Evolutionary conservation across 345 rosid genomes (phyloP).

Genomic region (Dipteronia dyeriana): DNA sequence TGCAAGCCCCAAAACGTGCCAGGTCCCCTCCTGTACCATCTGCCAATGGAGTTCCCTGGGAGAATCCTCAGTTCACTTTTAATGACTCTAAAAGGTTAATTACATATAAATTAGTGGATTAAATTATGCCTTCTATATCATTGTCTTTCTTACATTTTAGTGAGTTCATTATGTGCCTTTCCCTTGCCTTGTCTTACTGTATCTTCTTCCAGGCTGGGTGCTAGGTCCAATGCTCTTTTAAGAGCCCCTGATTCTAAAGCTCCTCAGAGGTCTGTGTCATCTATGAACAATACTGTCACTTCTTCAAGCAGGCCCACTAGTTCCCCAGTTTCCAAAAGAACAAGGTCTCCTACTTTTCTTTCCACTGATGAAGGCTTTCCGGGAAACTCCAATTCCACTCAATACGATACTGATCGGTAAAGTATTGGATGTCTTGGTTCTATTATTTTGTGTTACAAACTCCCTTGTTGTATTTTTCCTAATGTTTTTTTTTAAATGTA

Average conservation of each 20-base stretch:
- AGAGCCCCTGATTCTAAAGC: constrained; percentile 30
- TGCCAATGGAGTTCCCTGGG: constrained; percentile 33
- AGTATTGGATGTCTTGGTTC: constrained; percentile 11
- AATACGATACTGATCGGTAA: constrained; percentile 72
- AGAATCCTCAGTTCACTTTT: constrained; percentile 33
- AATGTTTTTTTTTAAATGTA: constrained; percentile 9
- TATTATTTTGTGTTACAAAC: background rate
- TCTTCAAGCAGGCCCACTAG: constrained; percentile 27
- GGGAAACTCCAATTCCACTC: constrained; percentile 39
- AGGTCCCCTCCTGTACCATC: constrained; percentile 42
- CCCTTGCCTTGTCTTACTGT: constrained; percentile 38
- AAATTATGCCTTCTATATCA: background rate
- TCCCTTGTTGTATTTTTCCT: constrained; percentile 16
- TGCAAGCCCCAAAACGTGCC: constrained; percentile 44
- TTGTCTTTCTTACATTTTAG: constrained; percentile 7
- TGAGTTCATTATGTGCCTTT: constrained; percentile 23
- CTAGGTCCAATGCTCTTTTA: constrained; percentile 36
- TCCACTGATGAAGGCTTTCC: constrained; percentile 44
- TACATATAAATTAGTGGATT: background rate
- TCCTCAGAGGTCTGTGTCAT: constrained; percentile 28
- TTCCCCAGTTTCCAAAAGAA: constrained; percentile 51
- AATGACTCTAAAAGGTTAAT: constrained; percentile 53
- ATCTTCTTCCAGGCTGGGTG: constrained; percentile 49
- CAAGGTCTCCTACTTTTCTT: constrained; percentile 67
- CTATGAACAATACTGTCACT: constrained; percentile 22